Evolutionary conservation across 2,329 filamentous ascomycete genomes (phyloP).

Genomic region (Colletotrichum sp.): DNA sequence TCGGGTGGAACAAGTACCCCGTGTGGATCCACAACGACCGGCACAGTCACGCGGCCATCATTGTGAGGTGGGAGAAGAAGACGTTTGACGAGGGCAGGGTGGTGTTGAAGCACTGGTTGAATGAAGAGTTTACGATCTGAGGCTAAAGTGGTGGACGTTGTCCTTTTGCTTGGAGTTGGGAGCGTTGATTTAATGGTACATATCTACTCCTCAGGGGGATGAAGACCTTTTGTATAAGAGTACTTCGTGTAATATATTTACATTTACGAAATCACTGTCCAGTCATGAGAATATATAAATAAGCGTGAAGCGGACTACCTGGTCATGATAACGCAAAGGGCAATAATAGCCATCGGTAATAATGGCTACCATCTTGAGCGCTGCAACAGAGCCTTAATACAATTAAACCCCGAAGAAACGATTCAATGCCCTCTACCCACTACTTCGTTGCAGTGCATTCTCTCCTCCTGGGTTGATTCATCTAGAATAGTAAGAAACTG

Average conservation of each 20-base stretch:
- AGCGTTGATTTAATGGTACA: not conserved
- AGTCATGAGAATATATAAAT: not conserved
- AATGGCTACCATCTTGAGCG: too few species aligned
- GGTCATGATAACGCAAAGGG: not conserved
- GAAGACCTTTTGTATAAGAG: not conserved
- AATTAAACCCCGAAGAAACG: too few species aligned
- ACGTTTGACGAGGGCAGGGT: conserved; percentile 76
- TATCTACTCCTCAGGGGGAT: not conserved
- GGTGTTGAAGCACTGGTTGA: conserved; percentile 82
- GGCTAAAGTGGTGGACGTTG: not conserved
- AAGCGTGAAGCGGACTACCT: not conserved
- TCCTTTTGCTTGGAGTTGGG: not conserved
- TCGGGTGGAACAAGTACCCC: conserved; percentile 68
- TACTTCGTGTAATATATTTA: not conserved
- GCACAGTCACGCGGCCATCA: conserved; percentile 91
- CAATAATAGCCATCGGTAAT: not conserved
- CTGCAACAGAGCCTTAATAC: too few species aligned
- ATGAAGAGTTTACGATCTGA: conserved; percentile 72
- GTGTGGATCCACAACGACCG: conserved; percentile 77
- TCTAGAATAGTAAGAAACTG: not conserved
- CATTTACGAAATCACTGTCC: not conserved
- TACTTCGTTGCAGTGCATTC: not conserved
- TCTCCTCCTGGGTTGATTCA: not conserved
- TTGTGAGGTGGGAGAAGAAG: conserved; percentile 73
- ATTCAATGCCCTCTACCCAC: not conserved